Evolutionary conservation across 78 protist species (phyloP).

Genomic region (Dictyostelium discoideum): DNA sequence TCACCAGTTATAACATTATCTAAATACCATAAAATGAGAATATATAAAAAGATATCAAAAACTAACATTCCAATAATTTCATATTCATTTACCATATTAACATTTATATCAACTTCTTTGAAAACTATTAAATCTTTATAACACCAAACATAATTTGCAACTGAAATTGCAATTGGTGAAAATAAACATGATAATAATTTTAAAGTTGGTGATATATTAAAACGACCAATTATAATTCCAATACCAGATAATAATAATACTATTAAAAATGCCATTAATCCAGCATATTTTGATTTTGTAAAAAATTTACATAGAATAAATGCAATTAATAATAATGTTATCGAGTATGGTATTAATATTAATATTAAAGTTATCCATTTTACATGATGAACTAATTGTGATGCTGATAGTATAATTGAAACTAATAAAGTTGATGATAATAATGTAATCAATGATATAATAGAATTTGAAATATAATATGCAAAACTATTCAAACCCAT

Average conservation of each 20-base stretch:
- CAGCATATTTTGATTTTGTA: constrained; percentile 16
- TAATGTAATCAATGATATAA: not conserved
- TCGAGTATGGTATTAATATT: not conserved
- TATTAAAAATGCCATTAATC: not conserved
- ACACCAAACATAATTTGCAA: not conserved
- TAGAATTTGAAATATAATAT: not conserved
- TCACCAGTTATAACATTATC: constrained; percentile 51
- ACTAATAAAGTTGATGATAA: not conserved
- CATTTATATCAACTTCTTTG: not conserved
- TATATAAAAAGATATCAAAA: constrained; percentile 1
- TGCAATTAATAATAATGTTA: not conserved
- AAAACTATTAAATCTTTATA: not conserved
- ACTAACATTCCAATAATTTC: not conserved
- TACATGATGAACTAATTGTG: not conserved
- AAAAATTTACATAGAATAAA: constrained; percentile 17
- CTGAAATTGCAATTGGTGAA: not conserved
- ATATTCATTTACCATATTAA: not conserved
- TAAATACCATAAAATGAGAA: constrained; percentile 14
- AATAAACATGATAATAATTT: not conserved
- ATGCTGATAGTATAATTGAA: not conserved
- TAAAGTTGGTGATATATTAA: not conserved
- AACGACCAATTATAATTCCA: not conserved
- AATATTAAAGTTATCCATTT: not conserved
- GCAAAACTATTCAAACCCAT: constrained; percentile 49
- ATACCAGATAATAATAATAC: not conserved